These are phyloP conservation scores for Erysimum cheiranthoides DNA, from an alignment of 345 rosid species.

Conservation along the genomic window DNA sequence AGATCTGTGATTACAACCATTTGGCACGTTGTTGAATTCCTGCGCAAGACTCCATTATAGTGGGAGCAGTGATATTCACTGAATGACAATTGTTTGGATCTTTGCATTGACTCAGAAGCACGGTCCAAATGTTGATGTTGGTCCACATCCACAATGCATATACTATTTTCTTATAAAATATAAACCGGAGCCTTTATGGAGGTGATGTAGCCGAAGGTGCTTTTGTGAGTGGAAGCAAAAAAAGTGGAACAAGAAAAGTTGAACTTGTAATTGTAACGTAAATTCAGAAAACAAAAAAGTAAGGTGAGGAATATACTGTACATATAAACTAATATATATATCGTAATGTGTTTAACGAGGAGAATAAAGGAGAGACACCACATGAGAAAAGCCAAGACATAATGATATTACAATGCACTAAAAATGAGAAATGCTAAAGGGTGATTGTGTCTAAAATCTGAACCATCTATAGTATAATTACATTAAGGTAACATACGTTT, in stretches of 20 bases:
- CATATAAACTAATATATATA: too few species aligned
- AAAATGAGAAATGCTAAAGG: conserved; percentile 13
- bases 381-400: conserved; percentile 32
- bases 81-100: not conserved
- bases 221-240: not conserved
- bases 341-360: conserved; percentile 37
- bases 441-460: conserved; percentile 10
- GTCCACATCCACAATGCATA: not conserved
- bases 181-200: not conserved
- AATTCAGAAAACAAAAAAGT: not conserved
- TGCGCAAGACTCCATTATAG: not conserved
- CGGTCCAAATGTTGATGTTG: conserved; percentile 3
- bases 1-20: not conserved
- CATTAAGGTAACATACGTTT: not conserved
- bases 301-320: conserved; percentile 18
- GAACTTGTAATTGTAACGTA: not conserved
- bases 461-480: not conserved
- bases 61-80: not conserved
- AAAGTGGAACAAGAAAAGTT: conserved; percentile 22
- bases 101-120: not conserved
- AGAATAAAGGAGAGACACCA: conserved; percentile 33
- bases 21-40: conserved; percentile 1
- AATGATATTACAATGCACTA: conserved; percentile 27
- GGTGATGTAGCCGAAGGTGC: not conserved
- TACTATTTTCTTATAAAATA: not conserved